Conservation (phyloP, 495 filamentous ascomycete genomes). For the Astrothelium subdiscretum region DNA sequence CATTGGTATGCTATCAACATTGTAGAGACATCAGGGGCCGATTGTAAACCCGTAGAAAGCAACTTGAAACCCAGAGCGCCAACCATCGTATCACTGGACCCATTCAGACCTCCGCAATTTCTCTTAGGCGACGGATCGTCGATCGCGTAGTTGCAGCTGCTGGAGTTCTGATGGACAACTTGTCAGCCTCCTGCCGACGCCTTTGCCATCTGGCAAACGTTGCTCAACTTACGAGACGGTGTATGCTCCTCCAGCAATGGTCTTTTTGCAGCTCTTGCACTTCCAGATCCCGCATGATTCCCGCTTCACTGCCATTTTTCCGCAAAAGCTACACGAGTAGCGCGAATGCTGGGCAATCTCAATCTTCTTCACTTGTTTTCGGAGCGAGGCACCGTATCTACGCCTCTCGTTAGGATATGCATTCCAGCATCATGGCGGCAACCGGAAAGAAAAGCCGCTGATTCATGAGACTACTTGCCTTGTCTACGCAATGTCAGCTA, state of each 20-base stretch:
- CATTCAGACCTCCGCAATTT: constrained; percentile 87
- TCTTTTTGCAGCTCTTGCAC: constrained; percentile 71
- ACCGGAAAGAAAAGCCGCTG: neutral
- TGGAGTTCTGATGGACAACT: constrained; percentile 56
- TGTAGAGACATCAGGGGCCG: neutral
- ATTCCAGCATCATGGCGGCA: neutral
- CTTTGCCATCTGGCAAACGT: neutral
- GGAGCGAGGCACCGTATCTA: constrained; percentile 96
- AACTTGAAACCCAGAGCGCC: neutral
- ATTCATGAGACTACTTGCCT: neutral
- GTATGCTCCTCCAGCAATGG: constrained; percentile 87
- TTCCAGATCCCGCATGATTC: constrained; percentile 91
- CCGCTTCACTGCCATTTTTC: constrained; percentile 87
- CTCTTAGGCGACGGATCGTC: constrained; percentile 92
- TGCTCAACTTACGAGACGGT: constrained; percentile 72
- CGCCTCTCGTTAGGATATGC: neutral
- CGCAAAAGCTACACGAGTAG: constrained; percentile 92
- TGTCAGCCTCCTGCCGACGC: neutral
- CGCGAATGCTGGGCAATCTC: constrained; percentile 93
- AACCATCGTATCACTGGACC: neutral
- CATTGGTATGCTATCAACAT: neutral
- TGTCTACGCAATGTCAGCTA: neutral
- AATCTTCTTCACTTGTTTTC: constrained; percentile 99
- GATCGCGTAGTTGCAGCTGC: constrained; percentile 93
- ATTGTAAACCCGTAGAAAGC: neutral